These are phyloP conservation scores for Phytophthora citricola DNA, from an alignment of 352 stramenopile genomes.

Conservation along the genomic window DNA sequence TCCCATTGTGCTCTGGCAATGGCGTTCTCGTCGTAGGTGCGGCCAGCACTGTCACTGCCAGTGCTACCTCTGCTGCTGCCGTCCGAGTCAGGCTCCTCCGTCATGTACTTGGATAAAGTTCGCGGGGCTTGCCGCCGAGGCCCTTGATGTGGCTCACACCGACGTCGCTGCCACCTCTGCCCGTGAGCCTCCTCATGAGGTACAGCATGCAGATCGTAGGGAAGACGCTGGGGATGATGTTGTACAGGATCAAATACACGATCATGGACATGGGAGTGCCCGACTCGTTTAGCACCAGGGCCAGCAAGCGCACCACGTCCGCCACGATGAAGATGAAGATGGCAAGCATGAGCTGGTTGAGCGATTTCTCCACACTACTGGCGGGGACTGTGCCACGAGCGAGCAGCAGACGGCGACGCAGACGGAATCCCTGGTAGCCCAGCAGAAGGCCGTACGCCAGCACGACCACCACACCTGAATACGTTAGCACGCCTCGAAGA, in stretches of 20 bases:
- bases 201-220: slow-evolving; percentile 91
- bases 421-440: slow-evolving; percentile 73
- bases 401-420: slow-evolving; percentile 75
- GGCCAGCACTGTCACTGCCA: slow-evolving; percentile 28
- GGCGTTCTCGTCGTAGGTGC: slow-evolving; percentile 24
- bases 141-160: slow-evolving; percentile 29
- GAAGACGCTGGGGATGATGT: slow-evolving; percentile 84
- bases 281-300: slow-evolving; percentile 61
- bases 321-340: slow-evolving; percentile 81
- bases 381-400: slow-evolving; percentile 73
- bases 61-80: slow-evolving; percentile 34
- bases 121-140: slow-evolving; percentile 20
- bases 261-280: slow-evolving; percentile 64
- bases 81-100: slow-evolving; percentile 47
- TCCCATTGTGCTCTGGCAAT: slow-evolving; percentile 26
- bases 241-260: slow-evolving; percentile 77
- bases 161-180: slow-evolving; percentile 24
- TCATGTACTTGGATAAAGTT: slow-evolving; percentile 74
- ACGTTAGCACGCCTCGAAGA: slow-evolving; percentile 61
- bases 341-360: slow-evolving; percentile 84
- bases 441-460: slow-evolving; percentile 75
- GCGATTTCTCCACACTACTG: slow-evolving; percentile 77
- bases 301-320: slow-evolving; percentile 74
- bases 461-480: slow-evolving; percentile 63
- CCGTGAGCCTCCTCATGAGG: slow-evolving; percentile 79